phyloP scores from a whole-genome alignment of 164 flowering plant genomes.

The Vitis labrusca region DNA sequence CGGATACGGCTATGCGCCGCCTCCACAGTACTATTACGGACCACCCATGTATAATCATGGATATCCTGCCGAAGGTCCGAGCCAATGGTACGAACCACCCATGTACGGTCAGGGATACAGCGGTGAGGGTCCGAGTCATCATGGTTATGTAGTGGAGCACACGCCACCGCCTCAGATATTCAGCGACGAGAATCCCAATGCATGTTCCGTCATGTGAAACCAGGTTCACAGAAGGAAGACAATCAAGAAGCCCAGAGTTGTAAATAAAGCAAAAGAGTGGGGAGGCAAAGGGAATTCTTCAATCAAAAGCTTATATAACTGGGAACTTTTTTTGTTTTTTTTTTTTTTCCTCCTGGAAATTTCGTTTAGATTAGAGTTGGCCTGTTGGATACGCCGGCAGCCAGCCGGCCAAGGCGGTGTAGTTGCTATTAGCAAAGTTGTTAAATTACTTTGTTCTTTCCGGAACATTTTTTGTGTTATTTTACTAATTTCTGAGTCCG shows the following conservation, averaged over 20 bases:
- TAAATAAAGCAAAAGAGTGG: neutral
- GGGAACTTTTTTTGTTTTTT: no score
- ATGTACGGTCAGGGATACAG: no score
- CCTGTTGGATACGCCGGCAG: no score
- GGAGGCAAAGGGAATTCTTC: neutral
- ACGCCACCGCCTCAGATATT: conserved; percentile 34
- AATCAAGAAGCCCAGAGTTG: neutral
- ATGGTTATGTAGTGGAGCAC: conserved; percentile 18
- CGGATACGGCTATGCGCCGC: conserved; percentile 16
- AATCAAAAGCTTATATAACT: no score
- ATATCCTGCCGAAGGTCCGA: neutral
- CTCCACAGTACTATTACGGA: conserved; percentile 22
- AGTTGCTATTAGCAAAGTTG: no score
- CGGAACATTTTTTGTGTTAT: no score
- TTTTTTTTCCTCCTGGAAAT: no score
- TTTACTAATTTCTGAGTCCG: no score
- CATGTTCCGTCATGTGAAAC: conserved; percentile 44
- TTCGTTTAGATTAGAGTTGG: no score
- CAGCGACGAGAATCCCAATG: conserved; percentile 58
- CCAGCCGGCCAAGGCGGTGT: no score
- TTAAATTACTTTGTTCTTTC: no score
- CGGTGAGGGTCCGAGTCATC: conserved; percentile 7
- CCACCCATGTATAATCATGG: conserved; percentile 9
- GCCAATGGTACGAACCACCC: conserved; percentile 1
- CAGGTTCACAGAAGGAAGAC: neutral